A percentile compares a stretch with the other conserved stretches of the same genome.
These are phyloP conservation scores for Russula virescens DNA, from an alignment of 768 basidiomycete genomes.

Conservation along the genomic window DNA sequence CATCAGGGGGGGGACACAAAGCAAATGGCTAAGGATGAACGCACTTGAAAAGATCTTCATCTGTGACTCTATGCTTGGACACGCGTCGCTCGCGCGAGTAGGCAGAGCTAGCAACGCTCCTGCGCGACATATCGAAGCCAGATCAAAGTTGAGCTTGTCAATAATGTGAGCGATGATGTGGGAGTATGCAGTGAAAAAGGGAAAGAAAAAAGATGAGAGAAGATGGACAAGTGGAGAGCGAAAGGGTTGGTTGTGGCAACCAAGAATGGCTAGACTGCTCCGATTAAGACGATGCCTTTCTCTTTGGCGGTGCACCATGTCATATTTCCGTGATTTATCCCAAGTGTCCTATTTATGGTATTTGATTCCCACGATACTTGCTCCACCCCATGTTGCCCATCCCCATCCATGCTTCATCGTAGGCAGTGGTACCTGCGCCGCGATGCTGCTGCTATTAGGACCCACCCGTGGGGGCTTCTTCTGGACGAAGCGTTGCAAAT, in stretches of 20 bases:
- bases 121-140: slow-evolving; percentile 49
- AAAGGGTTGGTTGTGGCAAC: background rate
- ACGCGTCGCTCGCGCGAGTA: slow-evolving; percentile 61
- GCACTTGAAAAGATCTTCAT: slow-evolving; percentile 84
- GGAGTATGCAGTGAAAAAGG: too few species aligned
- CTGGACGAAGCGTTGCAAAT: slow-evolving; percentile 60
- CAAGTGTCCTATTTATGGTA: too few species aligned
- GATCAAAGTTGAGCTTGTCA: background rate
- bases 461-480: slow-evolving; percentile 61
- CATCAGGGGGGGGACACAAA: slow-evolving; percentile 17
- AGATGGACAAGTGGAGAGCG: background rate
- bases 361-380: background rate
- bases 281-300: too few species aligned
- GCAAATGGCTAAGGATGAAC: slow-evolving; percentile 29
- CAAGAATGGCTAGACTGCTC: too few species aligned
- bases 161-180: too few species aligned
- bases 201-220: too few species aligned
- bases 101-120: slow-evolving; percentile 55
- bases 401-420: slow-evolving; percentile 2
- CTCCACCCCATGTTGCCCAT: background rate
- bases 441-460: slow-evolving; percentile 35
- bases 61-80: slow-evolving; percentile 71
- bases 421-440: slow-evolving; percentile 26
- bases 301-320: too few species aligned
- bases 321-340: too few species aligned